Evolutionary conservation across 768 basidiomycete genomes (phyloP), one percentile per base, ranked within the genome.

Genomic region (Calocera viscosa): DNA sequence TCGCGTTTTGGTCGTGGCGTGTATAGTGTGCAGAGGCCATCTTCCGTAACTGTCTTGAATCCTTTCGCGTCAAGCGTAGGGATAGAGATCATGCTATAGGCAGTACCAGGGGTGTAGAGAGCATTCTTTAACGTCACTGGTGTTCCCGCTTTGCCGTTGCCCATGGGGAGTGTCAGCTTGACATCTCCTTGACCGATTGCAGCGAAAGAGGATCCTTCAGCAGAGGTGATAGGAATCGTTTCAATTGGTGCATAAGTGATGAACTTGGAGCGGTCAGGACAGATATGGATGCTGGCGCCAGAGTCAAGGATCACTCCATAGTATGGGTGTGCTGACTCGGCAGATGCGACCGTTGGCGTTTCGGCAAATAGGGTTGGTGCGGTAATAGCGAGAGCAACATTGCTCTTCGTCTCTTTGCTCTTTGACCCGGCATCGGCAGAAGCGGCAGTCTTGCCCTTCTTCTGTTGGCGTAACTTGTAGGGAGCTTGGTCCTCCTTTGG

Each of bases 1-100:
- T 7, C 7, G 7, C 43, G 24, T 7, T 24, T 47, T 3, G 43
- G 43, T 8, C 43, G 16, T 17, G 43, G 43, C 19, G 24, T 47
- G 43, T 47, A 47, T 24, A 47, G 8, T 7, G 43, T 47, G 24
- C 43, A 47, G 5, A 8, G 8, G 5, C 43, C 43, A 19, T 47
- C 43, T 19, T 47, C 43, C 5, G 43, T 47, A 7, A 47, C 43
- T 8, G 43, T 47, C 43, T 47, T 47, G 43, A 47, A 47, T 47
- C 43, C 43, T 19, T 47, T 47, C 3, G 8, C 8, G 19, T 47
- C 43, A 19, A 47, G 43, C 19, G 19, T 47, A 24, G 43, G 43
- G 43, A 63, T 35, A 12, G 68, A 68, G 10, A 68, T 38, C 24
- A 68, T 68, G 40, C 28, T 63, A 24, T 68, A 43, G 11, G 38